Evolutionary conservation across 2,329 filamentous ascomycete genomes (phyloP), one percentile per base, ranked within the genome.

Genomic region (Cladosporium oxysporum): DNA sequence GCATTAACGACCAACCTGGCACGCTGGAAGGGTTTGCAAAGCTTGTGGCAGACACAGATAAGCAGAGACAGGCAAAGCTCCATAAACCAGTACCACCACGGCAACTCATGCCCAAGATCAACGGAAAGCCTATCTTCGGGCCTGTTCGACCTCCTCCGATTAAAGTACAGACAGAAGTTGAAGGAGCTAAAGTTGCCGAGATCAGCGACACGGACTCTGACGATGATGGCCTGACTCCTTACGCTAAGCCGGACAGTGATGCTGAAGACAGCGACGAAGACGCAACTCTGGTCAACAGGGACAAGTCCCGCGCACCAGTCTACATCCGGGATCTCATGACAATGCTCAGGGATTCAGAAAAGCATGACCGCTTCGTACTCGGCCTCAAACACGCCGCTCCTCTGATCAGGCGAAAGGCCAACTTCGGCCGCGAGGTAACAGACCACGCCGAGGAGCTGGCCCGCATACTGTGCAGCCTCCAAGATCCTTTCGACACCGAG

Each of bases 261-360:
- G 85, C 88, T 0, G 92, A 96, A 75, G 95, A 99, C 75, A 94
- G 92, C 0, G 93, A 97, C 66, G 93, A 97, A 44, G 96, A 99
- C 72, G 90, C 95, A 5, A 96, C 93, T 0, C 82, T 97, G 21
- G 85, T 98, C 58, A 89, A 91, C 66, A 86, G 93, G 16, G 89
- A 95, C 77, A 97, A 95, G 72, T 87, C 90, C 26, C 90, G 87
- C 66, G 86, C 92, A 0, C 95, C 95, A 1, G 93, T 99, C 74
- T 98, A 98, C 73, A 90, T 97, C 67, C 88, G 93, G 55, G 92
- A 96, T 72, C 83, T 98, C 12, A 88, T 98, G 64, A 76, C 83
- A 8, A 93, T 90, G 73, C 83, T 99, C 2, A 86, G 91, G 58
- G 91, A 96, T 70, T 88, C 87, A 0, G 92, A 97, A 55, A 90